phyloP scores from a whole-genome alignment of 805 yeast genomes.

The Ogataea ramenticola region DNA sequence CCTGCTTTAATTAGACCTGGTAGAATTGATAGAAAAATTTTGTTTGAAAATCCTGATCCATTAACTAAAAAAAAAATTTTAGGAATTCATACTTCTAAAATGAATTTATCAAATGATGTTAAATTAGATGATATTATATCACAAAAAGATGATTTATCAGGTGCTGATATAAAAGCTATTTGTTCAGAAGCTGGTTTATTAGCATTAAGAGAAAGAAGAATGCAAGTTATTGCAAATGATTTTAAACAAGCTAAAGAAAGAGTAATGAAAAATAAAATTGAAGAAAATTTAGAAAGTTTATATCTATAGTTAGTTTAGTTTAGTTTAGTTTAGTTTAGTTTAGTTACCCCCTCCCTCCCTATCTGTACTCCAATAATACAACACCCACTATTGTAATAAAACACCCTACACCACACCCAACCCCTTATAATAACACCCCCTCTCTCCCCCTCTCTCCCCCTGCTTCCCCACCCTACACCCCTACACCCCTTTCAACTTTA shows the following conservation, averaged over 20 bases:
- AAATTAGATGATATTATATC: conserved; percentile 84
- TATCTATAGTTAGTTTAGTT: conserved; percentile 70
- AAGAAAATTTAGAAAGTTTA: conserved; percentile 91
- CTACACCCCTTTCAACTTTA: too few relatives aligned
- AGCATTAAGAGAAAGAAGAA: conserved; percentile 93
- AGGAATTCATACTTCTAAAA: conserved; percentile 85
- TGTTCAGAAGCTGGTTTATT: conserved; percentile 96
- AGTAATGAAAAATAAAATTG: conserved; percentile 92
- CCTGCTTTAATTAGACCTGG: conserved; percentile 97
- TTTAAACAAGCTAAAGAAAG: conserved; percentile 91
- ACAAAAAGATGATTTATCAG: conserved; percentile 89
- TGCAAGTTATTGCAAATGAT: conserved; percentile 94
- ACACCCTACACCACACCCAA: too few relatives aligned
- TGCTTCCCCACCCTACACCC: too few relatives aligned
- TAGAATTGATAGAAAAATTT: conserved; percentile 90
- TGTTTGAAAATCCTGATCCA: conserved; percentile 93
- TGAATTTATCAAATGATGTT: conserved; percentile 84
- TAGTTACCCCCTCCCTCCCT: too few relatives aligned
- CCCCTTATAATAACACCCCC: too few relatives aligned
- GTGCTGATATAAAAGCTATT: conserved; percentile 96
- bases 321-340: too few relatives aligned
- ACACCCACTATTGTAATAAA: too few relatives aligned
- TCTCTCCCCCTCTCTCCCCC: too few relatives aligned
- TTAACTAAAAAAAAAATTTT: conserved; percentile 89
- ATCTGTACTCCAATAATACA: too few relatives aligned